Evolutionary conservation across 805 yeast species (phyloP), one percentile per base, ranked within the genome.

Genomic region (Saccharomyces cerevisiae): DNA sequence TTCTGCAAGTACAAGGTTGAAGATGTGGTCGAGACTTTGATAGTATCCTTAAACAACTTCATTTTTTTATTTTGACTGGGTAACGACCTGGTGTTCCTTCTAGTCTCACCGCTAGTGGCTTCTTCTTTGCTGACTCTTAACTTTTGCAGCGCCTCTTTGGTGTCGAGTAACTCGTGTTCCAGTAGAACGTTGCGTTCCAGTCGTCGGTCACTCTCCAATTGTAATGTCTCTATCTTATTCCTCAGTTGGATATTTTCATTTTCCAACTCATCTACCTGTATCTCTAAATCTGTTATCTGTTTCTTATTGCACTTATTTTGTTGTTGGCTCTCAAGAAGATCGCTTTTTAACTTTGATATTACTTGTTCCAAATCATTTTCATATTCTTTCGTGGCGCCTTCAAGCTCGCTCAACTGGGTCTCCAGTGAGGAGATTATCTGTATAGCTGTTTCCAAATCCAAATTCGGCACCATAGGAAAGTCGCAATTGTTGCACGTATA

Each of bases 291-390:
- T 1, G 58, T 59, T 13, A 60, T 28, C 17, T 49, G 54, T 11
- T 51, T 46, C 24, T 51, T 51, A 4, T 10, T 36, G 11, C 24
- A 36, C 43, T 17, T 36, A 13, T 36, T 17, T 46, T 48, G 52
- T 46, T 51, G 53, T 21, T 17, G 22, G 43, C 43, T 36, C 14
- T 27, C 48, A 14, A 51, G 9, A 36, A 51, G 54, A 8, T 47
- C 57, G 26, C 17, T 47, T 50, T 56, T 53, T 36, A 57, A 52
- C 17, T 55, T 55, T 8, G 55, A 55, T 28, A 62, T 53, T 27
- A 57, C 56, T 24, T 50, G 52, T 30, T 60, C 65, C 52, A 60
- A 59, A 46, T 62, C 64, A 29, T 27, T 53, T 50, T 62, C 65
- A 30, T 62, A 62, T 26, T 62, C 63, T n/a, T 51, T 57, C 43